phyloP scores from a whole-genome alignment of 331 rosid genomes.

The Cydonia oblonga region DNA sequence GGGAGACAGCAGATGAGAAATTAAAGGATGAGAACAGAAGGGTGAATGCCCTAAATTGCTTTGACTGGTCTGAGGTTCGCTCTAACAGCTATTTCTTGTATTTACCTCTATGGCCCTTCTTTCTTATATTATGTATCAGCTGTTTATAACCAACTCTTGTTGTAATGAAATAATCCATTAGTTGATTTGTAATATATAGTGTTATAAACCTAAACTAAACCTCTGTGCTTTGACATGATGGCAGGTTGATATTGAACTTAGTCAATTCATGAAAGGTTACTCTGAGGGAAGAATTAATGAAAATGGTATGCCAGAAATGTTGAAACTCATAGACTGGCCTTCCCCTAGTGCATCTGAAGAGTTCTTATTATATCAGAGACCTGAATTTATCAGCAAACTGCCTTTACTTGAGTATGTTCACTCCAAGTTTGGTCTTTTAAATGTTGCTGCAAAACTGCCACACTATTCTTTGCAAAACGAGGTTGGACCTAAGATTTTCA shows the following conservation, averaged over 20 bases:
- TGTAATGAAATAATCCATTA: constrained; percentile 3
- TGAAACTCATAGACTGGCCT: constrained; percentile 95
- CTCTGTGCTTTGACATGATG: constrained; percentile 19
- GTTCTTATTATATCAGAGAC: constrained; percentile 86
- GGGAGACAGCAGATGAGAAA: constrained; percentile 67
- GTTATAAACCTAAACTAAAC: neutral
- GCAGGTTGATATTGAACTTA: constrained; percentile 71
- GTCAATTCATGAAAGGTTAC: constrained; percentile 76
- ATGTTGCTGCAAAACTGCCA: constrained; percentile 97
- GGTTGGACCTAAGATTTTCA: constrained; percentile 86
- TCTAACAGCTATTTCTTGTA: neutral
- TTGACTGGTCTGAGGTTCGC: constrained; percentile 77
- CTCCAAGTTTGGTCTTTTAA: constrained; percentile 98
- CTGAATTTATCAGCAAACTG: constrained; percentile 86
- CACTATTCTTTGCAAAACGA: constrained; percentile 97
- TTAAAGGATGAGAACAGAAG: constrained; percentile 54
- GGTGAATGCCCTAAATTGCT: constrained; percentile 78
- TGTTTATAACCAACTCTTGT: neutral
- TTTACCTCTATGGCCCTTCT: neutral
- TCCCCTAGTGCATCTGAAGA: constrained; percentile 92
- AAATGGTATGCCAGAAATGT: constrained; percentile 67
- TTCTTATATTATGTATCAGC: constrained; percentile 4
- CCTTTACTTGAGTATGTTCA: constrained; percentile 94
- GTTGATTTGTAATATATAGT: constrained; percentile 2
- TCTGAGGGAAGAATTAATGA: constrained; percentile 48